Base-by-base conservation (phyloP, 140 eudicot genomes). In the Ambrosia hybrid region DNA sequence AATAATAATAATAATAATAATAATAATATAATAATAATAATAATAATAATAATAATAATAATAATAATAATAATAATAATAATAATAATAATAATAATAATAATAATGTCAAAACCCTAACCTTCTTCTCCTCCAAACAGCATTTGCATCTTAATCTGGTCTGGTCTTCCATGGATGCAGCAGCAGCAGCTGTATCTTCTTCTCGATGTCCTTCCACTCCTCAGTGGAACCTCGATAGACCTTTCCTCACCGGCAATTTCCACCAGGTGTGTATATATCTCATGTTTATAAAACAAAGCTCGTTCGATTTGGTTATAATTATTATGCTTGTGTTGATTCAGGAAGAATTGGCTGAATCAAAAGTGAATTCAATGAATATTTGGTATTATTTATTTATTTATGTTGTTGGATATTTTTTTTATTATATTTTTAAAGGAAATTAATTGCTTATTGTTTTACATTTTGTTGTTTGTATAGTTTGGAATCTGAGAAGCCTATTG, bases 221-320 rank as follows among this genome's bases (percentile, higher is more conserved):
- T 48, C 74, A 72, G 46, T 89, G 96, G 96, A 86, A 89, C 74
- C 36, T 80, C 36, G 85, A 84, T 9, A 79, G 96, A 51, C 96
- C 96, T 60, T 89, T 78, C 69, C 90, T 86, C 30, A 86, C 93
- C 11, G 96, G 96, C 52, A 84, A 82, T 51, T 89, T 89, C 52
- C 90, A 84, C 76, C 68, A 87, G 91, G 92, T 86, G 80, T 63
- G 66, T 21, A 21, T 21, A 21, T 21, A 21, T 21, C 0, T 21
- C 26, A 21, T 21, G 26, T 21, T 21, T 21, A 21, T 21, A 21
- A 21, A 21, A 21, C 26, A 21, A 21, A 21, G 26, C 26, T 21
- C 26, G 26, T 21, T 21, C 26, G 26, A 0, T 21, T 21, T 21
- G 0, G 26, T 21, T 21, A 21, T 21, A 21, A 21, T 21, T 21